These are phyloP conservation scores for Gossypium mustelinum DNA, from an alignment of 345 rosid species.

Conservation along the genomic window DNA sequence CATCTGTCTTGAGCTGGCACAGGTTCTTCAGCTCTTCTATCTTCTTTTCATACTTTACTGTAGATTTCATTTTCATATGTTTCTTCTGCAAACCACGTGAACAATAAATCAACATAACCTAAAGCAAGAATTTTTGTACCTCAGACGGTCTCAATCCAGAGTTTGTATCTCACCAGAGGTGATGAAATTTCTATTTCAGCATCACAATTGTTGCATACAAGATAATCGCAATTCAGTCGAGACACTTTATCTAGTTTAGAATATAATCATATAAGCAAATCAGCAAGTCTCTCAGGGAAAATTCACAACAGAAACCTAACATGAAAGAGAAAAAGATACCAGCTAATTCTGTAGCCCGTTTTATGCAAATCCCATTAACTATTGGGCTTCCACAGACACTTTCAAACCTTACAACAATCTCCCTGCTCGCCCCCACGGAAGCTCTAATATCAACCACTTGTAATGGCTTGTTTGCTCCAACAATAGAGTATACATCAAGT, in stretches of 20 bases:
- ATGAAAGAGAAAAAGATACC: slow-evolving; percentile 16
- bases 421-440: slow-evolving; percentile 31
- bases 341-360: slow-evolving; percentile 25
- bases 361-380: slow-evolving; percentile 42
- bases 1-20: slow-evolving; percentile 41
- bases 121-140: not conserved
- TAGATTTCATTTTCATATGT: slow-evolving; percentile 29
- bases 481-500: slow-evolving; percentile 41
- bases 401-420: slow-evolving; percentile 32
- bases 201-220: slow-evolving; percentile 36
- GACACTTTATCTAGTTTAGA: slow-evolving; percentile 13
- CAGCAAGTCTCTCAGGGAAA: not conserved
- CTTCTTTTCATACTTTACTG: slow-evolving; percentile 39
- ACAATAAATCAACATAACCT: slow-evolving; percentile 4
- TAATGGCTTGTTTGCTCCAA: slow-evolving; percentile 44
- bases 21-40: slow-evolving; percentile 34
- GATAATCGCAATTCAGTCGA: slow-evolving; percentile 16
- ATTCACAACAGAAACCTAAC: not conserved
- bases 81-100: slow-evolving; percentile 31
- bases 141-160: slow-evolving; percentile 6
- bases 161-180: slow-evolving; percentile 31
- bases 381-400: slow-evolving; percentile 37
- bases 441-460: slow-evolving; percentile 37
- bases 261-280: slow-evolving; percentile 6
- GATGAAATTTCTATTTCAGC: slow-evolving; percentile 37